Percentiles rank a stretch among this genome's conserved stretches.
These are phyloP conservation scores for Knoxdaviesia proteae DNA, from an alignment of 2,329 filamentous ascomycete genomes.

Conservation along the genomic window DNA sequence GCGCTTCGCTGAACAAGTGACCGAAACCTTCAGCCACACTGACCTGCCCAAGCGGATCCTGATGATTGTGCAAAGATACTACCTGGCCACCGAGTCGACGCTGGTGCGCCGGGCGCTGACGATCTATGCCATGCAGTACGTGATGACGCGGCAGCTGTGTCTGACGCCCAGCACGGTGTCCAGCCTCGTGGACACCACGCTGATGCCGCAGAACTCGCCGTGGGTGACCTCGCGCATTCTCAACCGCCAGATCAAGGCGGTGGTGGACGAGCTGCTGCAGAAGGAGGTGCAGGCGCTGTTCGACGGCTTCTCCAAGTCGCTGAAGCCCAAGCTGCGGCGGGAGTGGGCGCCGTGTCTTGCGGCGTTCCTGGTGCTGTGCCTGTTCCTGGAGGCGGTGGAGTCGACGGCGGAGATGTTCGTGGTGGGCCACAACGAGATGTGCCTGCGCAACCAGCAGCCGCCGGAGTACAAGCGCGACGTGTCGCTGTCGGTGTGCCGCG, in stretches of 20 bases:
- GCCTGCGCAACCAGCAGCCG: constrained; percentile 15
- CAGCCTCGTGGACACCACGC: constrained; percentile 18
- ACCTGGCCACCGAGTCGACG: constrained; percentile 13
- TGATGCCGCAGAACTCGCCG: constrained; percentile 20
- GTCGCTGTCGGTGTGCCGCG: constrained; percentile 23
- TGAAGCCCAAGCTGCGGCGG: constrained; percentile 29
- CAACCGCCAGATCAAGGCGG: constrained; percentile 32
- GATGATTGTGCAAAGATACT: constrained; percentile 25
- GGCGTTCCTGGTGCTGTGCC: constrained; percentile 32
- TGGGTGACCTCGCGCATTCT: constrained; percentile 32
- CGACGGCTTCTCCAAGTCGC: constrained; percentile 27
- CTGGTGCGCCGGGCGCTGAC: constrained; percentile 32
- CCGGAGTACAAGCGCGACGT: constrained; percentile 18
- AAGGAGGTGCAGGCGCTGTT: constrained; percentile 30
- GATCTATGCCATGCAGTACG: constrained; percentile 35
- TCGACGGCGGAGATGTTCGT: constrained; percentile 30
- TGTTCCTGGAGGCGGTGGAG: constrained; percentile 38
- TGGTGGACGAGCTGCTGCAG: constrained; percentile 32
- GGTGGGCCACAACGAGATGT: constrained; percentile 27
- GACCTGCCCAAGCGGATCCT: constrained; percentile 24
- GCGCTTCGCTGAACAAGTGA: constrained; percentile 26
- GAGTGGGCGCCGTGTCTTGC: constrained; percentile 37
- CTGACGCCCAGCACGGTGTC: constrained; percentile 23
- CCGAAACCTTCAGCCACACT: constrained; percentile 22
- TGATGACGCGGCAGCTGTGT: constrained; percentile 32